phyloP scores from a whole-genome alignment of 2,329 filamentous ascomycete genomes.

The Fusarium sublunatum region DNA sequence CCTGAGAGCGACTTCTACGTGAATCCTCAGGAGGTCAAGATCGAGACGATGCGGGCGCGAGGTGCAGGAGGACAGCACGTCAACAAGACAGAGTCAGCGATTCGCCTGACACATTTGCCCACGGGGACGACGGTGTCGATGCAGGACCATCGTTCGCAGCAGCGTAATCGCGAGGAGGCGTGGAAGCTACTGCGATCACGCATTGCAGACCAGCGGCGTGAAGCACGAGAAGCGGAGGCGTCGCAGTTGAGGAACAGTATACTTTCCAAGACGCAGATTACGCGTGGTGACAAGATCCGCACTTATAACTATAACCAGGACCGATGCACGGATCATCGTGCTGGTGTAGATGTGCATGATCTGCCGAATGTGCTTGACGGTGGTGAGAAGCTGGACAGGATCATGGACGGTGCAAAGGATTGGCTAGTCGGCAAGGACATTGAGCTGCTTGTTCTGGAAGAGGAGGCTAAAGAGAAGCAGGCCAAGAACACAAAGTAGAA shows the following conservation, averaged over 20 bases:
- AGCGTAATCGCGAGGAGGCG: slow-evolving; percentile 86
- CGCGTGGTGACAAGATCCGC: slow-evolving; percentile 90
- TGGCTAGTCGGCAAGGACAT: slow-evolving; percentile 84
- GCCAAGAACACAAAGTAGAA: slow-evolving; percentile 22
- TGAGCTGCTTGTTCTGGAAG: slow-evolving; percentile 74
- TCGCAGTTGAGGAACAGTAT: slow-evolving; percentile 79
- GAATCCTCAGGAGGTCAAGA: slow-evolving; percentile 81
- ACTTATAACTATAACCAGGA: slow-evolving; percentile 86
- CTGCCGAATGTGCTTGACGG: slow-evolving; percentile 84
- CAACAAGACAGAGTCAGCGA: slow-evolving; percentile 97
- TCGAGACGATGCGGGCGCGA: slow-evolving; percentile 90
- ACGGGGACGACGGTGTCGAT: slow-evolving; percentile 89
- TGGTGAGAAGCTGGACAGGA: slow-evolving; percentile 73
- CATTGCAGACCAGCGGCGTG: slow-evolving; percentile 81
- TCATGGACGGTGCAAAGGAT: slow-evolving; percentile 81
- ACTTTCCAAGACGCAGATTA: slow-evolving; percentile 82
- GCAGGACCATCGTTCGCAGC: slow-evolving; percentile 92
- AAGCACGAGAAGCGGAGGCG: slow-evolving; percentile 85
- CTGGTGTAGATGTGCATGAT: slow-evolving; percentile 81
- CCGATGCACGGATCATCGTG: slow-evolving; percentile 89
- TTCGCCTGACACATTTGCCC: slow-evolving; percentile 89
- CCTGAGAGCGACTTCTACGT: slow-evolving; percentile 93
- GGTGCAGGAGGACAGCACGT: slow-evolving; percentile 98
- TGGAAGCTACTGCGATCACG: slow-evolving; percentile 87
- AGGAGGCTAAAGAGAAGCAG: slow-evolving; percentile 55